Percentiles rank a stretch among this genome's conserved stretches.
Conservation (phyloP, 306 rosid genomes). For the Cyclanthera cordifolia region DNA sequence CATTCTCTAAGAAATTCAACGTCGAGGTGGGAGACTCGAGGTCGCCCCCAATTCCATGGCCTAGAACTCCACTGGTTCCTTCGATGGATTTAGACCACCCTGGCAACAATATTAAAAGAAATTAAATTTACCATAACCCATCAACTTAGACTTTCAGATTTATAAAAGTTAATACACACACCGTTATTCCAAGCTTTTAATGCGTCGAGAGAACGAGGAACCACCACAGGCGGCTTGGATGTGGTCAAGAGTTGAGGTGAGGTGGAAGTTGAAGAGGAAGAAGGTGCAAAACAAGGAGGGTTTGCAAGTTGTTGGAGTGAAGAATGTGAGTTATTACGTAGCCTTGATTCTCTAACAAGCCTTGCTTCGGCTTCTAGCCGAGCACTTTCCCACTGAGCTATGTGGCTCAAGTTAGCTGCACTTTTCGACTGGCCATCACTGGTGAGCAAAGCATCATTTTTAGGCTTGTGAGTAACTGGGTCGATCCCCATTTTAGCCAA, state of each 20-base stretch:
- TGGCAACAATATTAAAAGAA: not conserved
- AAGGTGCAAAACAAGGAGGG: slow-evolving; percentile 17
- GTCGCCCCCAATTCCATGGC: slow-evolving; percentile 18
- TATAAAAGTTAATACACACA: not conserved
- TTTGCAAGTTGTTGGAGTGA: slow-evolving; percentile 25
- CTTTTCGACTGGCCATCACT: slow-evolving; percentile 66
- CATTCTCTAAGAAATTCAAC: slow-evolving; percentile 52
- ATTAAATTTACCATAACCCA: not conserved
- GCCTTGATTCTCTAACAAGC: slow-evolving; percentile 76
- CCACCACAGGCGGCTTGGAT: not conserved
- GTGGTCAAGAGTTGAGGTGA: slow-evolving; percentile 15
- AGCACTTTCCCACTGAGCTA: slow-evolving; percentile 99
- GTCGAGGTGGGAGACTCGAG: slow-evolving; percentile 88
- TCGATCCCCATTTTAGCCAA: slow-evolving; percentile 94
- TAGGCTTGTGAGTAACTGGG: slow-evolving; percentile 90
- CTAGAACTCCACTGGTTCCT: slow-evolving; percentile 18
- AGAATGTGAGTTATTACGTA: slow-evolving; percentile 39
- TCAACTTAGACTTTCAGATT: not conserved
- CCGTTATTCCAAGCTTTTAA: slow-evolving; percentile 24
- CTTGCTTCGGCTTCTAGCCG: slow-evolving; percentile 98
- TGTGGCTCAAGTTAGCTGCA: slow-evolving; percentile 84
- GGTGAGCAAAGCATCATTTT: slow-evolving; percentile 53
- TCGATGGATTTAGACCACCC: slow-evolving; percentile 33
- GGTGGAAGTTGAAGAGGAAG: slow-evolving; percentile 32
- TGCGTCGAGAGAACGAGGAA: slow-evolving; percentile 16